phyloP scores from a whole-genome alignment of 352 stramenopile genomes.

The Pythium diclinum region DNA sequence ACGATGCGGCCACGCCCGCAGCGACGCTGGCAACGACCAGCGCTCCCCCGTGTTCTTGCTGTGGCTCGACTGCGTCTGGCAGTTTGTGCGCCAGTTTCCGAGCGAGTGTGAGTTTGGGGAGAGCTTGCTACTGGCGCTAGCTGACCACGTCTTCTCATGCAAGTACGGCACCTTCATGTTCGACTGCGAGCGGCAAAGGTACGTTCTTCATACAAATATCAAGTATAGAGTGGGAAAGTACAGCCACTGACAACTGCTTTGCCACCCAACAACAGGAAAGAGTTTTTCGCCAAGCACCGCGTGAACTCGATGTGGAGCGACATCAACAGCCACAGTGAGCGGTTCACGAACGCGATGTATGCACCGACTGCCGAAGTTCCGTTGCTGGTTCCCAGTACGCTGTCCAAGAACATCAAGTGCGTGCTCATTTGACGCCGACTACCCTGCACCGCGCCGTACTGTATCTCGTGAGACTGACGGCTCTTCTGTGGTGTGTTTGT shows the following conservation, averaged over 20 bases:
- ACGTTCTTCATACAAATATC: constrained; percentile 10
- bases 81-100: constrained; percentile 95
- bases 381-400: constrained; percentile 64
- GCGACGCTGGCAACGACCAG: constrained; percentile 90
- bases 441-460: too few relatives aligned
- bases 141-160: constrained; percentile 96
- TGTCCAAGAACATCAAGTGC: constrained; percentile 89
- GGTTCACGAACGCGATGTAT: constrained; percentile 68
- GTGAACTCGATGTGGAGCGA: constrained; percentile 82
- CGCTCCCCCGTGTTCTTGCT: constrained; percentile 98
- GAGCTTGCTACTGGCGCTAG: constrained; percentile 89
- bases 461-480: constrained; percentile 4
- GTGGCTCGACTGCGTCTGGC: constrained; percentile 98
- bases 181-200: constrained; percentile 92
- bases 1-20: constrained; percentile 90
- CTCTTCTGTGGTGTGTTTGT: constrained; percentile 10
- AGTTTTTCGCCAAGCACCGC: constrained; percentile 74
- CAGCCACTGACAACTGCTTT: neutral
- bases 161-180: constrained; percentile 98
- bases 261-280: constrained; percentile 42
- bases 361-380: constrained; percentile 39
- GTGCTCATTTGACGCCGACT: constrained; percentile 13
- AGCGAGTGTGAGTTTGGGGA: constrained; percentile 97
- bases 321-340: constrained; percentile 64
- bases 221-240: neutral